Percentiles rank a stretch among this genome's conserved stretches.
Evolutionary conservation across 1,284 basidiomycete genomes (phyloP).

Genomic region (Boletus semigastroideus): DNA sequence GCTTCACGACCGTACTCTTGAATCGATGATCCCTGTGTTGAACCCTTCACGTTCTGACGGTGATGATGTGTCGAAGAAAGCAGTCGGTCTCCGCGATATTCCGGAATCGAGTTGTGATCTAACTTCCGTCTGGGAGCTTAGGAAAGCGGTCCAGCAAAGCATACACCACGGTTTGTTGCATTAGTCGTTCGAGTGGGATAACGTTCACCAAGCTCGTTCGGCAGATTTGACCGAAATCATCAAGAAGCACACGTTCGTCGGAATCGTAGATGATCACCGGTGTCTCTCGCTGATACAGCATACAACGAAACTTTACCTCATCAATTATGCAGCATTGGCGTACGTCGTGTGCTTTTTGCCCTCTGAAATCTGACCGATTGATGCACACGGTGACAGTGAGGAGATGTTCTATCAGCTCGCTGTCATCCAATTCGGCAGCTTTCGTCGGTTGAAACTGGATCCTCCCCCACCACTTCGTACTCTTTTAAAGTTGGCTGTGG

Average conservation of each 20-base stretch:
- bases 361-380: neutral
- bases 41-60: constrained; percentile 43
- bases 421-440: constrained; percentile 88
- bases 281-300: constrained; percentile 87
- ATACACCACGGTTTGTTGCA: constrained; percentile 67
- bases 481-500: constrained; percentile 78
- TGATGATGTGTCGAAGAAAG: constrained; percentile 19
- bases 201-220: neutral
- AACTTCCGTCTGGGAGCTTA: constrained; percentile 73
- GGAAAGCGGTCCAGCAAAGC: constrained; percentile 57
- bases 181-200: neutral
- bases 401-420: constrained; percentile 96
- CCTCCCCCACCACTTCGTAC: constrained; percentile 76
- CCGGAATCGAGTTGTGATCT: constrained; percentile 79
- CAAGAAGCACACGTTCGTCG: constrained; percentile 89
- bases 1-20: constrained; percentile 82
- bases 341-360: constrained; percentile 41
- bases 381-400: constrained; percentile 52
- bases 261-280: constrained; percentile 79
- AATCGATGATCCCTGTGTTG: constrained; percentile 83
- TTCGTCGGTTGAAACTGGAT: constrained; percentile 74
- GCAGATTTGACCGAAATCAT: constrained; percentile 83
- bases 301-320: constrained; percentile 84
- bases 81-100: constrained; percentile 53
- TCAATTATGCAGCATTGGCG: constrained; percentile 84